Conservation (phyloP, 2,329 filamentous ascomycete species). For the Epicoccum sorghinum region DNA sequence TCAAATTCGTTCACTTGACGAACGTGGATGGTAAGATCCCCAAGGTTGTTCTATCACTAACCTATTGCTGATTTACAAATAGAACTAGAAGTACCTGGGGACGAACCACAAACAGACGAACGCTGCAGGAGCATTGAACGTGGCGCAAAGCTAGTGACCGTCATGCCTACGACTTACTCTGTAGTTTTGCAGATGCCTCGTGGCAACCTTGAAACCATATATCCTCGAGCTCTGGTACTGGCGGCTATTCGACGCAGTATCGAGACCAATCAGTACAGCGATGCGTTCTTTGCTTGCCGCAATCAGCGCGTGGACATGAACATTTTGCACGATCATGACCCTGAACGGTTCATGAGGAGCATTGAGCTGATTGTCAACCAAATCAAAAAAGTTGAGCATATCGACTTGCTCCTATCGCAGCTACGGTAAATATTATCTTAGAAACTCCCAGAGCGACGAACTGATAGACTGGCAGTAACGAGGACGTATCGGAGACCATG, state of each 20-base stretch:
- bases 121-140: slow-evolving; percentile 90
- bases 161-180: slow-evolving; percentile 85
- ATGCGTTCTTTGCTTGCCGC: slow-evolving; percentile 85
- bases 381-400: slow-evolving; percentile 77
- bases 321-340: slow-evolving; percentile 91
- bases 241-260: slow-evolving; percentile 86
- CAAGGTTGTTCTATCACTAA: too few species aligned
- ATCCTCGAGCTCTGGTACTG: slow-evolving; percentile 87
- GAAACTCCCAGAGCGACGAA: neutral
- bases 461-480: slow-evolving; percentile 61
- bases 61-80: slow-evolving; percentile 2
- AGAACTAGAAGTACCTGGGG: slow-evolving; percentile 82
- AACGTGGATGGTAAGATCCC: slow-evolving; percentile 63
- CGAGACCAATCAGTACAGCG: slow-evolving; percentile 78
- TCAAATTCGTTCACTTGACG: slow-evolving; percentile 91
- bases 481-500: slow-evolving; percentile 92
- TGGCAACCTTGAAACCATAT: slow-evolving; percentile 95
- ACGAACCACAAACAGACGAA: slow-evolving; percentile 92
- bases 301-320: slow-evolving; percentile 98
- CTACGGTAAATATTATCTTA: slow-evolving; percentile 64
- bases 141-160: slow-evolving; percentile 83
- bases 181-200: slow-evolving; percentile 93
- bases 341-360: slow-evolving; percentile 79
- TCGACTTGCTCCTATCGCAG: slow-evolving; percentile 90
- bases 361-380: slow-evolving; percentile 82